These are phyloP conservation scores for Emericellopsis cladophorae DNA, from an alignment of 2,329 filamentous ascomycete genomes.

Conservation along the genomic window DNA sequence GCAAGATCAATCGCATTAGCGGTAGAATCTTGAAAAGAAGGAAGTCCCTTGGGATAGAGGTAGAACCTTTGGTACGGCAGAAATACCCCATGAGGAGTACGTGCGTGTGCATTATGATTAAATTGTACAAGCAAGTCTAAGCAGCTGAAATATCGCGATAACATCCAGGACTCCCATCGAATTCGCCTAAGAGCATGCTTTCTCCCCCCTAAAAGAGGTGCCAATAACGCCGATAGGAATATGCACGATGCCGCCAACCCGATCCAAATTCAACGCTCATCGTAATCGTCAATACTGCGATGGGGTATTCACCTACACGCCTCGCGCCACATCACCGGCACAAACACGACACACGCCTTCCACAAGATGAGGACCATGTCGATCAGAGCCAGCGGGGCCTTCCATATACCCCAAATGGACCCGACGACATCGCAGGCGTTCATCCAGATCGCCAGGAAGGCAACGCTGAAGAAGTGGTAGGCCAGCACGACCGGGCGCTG, in stretches of 20 bases:
- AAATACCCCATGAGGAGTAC: too few relatives aligned
- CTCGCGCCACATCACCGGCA: constrained; percentile 70
- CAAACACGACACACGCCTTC: constrained; percentile 70
- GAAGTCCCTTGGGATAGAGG: too few relatives aligned
- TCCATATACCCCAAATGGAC: constrained; percentile 23
- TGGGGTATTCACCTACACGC: constrained; percentile 14
- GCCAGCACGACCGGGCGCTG: constrained; percentile 65
- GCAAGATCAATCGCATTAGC: too few relatives aligned
- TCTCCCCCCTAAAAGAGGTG: too few relatives aligned
- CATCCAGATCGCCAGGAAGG: constrained; percentile 74
- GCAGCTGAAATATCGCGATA: too few relatives aligned
- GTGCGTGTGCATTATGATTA: too few relatives aligned
- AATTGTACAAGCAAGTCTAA: too few relatives aligned
- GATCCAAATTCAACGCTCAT: background rate
- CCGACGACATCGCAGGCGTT: constrained; percentile 24
- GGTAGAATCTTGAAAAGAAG: too few relatives aligned
- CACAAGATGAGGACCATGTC: constrained; percentile 60
- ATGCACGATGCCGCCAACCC: background rate
- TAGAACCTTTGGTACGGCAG: too few relatives aligned
- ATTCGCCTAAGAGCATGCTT: too few relatives aligned
- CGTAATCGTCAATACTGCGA: background rate
- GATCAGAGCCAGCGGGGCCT: constrained; percentile 46
- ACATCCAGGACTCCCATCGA: too few relatives aligned
- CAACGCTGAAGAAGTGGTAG: constrained; percentile 91
- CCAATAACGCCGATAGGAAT: background rate